Conservation (phyloP, 768 basidiomycete species). For the Lyophyllum semitale region DNA sequence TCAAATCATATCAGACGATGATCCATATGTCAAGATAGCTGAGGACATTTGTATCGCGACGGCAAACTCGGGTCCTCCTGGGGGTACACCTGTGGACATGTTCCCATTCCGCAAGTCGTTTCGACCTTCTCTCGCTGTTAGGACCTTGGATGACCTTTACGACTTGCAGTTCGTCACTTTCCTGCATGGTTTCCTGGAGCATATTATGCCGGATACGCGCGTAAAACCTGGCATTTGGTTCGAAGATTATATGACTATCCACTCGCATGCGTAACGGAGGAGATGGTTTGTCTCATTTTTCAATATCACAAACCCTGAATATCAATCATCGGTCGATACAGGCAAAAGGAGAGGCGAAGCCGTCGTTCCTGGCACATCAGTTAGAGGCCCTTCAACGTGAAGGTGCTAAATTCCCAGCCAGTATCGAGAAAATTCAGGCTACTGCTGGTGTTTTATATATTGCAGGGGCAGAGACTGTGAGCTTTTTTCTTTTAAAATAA, state of each 20-base stretch:
- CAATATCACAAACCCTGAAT: too few relatives aligned
- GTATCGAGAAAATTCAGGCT: constrained; percentile 18
- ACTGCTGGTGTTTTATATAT: constrained; percentile 21
- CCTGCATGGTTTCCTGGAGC: constrained; percentile 35
- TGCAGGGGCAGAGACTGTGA: constrained; percentile 38
- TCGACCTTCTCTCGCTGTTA: neutral
- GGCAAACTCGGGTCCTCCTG: constrained; percentile 25
- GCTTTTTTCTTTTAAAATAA: neutral
- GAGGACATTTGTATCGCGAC: constrained; percentile 30
- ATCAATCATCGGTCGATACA: neutral
- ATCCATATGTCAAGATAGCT: constrained; percentile 37
- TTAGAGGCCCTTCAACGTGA: constrained; percentile 15
- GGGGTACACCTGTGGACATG: constrained; percentile 16
- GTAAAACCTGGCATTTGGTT: constrained; percentile 7
- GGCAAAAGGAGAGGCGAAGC: constrained; percentile 20
- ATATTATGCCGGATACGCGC: constrained; percentile 22
- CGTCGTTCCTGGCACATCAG: constrained; percentile 21
- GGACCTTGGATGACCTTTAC: neutral
- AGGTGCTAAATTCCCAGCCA: neutral
- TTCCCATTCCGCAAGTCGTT: constrained; percentile 27
- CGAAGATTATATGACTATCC: constrained; percentile 32
- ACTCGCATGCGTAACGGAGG: constrained; percentile 27
- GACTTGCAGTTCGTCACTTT: constrained; percentile 27
- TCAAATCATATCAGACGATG: constrained; percentile 30
- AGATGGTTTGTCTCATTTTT: constrained; percentile 27